Conservation (phyloP, 768 basidiomycete genomes). For the Boletus speciosus region DNA sequence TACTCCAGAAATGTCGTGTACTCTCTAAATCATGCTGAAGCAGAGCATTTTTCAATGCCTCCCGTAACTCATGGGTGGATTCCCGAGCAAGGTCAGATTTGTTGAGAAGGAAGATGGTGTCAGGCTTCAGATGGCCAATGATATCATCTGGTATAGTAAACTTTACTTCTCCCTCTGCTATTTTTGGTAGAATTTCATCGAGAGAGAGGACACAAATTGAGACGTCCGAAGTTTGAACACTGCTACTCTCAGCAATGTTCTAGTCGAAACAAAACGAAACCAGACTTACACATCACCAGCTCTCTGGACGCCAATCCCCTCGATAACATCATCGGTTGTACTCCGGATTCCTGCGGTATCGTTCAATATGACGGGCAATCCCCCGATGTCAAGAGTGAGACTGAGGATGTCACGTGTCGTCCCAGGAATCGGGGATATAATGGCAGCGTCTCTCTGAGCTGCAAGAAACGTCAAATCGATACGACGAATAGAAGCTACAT, state of each 20-base stretch:
- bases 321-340: slow-evolving; percentile 63
- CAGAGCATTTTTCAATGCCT: slow-evolving; percentile 19
- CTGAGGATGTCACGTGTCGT: slow-evolving; percentile 89
- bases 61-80: slow-evolving; percentile 3
- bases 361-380: slow-evolving; percentile 72
- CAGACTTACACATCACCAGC: slow-evolving; percentile 61
- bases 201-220: slow-evolving; percentile 81
- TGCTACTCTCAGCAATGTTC: slow-evolving; percentile 26
- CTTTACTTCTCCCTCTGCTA: slow-evolving; percentile 1
- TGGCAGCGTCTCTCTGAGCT: slow-evolving; percentile 88
- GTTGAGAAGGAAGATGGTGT: slow-evolving; percentile 75
- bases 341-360: slow-evolving; percentile 85
- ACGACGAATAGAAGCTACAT: neutral
- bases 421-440: slow-evolving; percentile 83
- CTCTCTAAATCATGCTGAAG: neutral
- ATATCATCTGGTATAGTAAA: slow-evolving; percentile 46
- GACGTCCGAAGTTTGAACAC: slow-evolving; percentile 65
- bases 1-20: slow-evolving; percentile 44
- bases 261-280: neutral
- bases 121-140: slow-evolving; percentile 43
- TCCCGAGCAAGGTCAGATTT: slow-evolving; percentile 59
- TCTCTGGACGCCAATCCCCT: slow-evolving; percentile 76
- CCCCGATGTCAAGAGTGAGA: slow-evolving; percentile 83
- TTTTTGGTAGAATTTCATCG: slow-evolving; percentile 36
- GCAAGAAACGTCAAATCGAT: neutral